These are phyloP conservation scores for Globomyces pollinis-pini DNA, from an alignment of 192 early-diverging fungal species.

Conservation along the genomic window DNA sequence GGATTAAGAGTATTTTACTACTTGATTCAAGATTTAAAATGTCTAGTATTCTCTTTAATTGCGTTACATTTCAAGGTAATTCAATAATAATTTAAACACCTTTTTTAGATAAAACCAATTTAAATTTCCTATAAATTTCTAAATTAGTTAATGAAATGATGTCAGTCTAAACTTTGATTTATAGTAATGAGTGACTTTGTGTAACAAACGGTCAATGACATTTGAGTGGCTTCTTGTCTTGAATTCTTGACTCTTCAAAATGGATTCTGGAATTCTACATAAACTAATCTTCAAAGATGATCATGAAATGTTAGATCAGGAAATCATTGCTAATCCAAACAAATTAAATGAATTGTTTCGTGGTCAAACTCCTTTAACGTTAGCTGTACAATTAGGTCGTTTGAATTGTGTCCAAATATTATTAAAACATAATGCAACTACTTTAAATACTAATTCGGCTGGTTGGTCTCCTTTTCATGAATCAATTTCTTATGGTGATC, in stretches of 20 bases:
- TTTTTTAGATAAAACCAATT: too few relatives aligned
- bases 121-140: too few relatives aligned
- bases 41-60: constrained; percentile 90
- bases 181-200: too few relatives aligned
- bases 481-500: constrained; percentile 35
- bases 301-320: not conserved
- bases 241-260: too few relatives aligned
- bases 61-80: constrained; percentile 96
- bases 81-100: too few relatives aligned
- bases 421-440: constrained; percentile 21
- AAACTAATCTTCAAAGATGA: not conserved
- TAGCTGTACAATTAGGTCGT: constrained; percentile 35
- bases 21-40: constrained; percentile 96
- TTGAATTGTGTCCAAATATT: constrained; percentile 25
- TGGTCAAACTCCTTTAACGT: constrained; percentile 44
- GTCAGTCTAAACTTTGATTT: too few relatives aligned
- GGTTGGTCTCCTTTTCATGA: constrained; percentile 50
- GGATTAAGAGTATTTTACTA: constrained; percentile 93
- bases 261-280: too few relatives aligned
- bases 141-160: too few relatives aligned
- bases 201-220: too few relatives aligned
- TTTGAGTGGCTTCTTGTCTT: too few relatives aligned
- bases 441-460: constrained; percentile 24
- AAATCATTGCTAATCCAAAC: not conserved
- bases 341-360: not conserved